phyloP scores from a whole-genome alignment of 2,329 filamentous ascomycete genomes.

The Neospermospora avenae region DNA sequence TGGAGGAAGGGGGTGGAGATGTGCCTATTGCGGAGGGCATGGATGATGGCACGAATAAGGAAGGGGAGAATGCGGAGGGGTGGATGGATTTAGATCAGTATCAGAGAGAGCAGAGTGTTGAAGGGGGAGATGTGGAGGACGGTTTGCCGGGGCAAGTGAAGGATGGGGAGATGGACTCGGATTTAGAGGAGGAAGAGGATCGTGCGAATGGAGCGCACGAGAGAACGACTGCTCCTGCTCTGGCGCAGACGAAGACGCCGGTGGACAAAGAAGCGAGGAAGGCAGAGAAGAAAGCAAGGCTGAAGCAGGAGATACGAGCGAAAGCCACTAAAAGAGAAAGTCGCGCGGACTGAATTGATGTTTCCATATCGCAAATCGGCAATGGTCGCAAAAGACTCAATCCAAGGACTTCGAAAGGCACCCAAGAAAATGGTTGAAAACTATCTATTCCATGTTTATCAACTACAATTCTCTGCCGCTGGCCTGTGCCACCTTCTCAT shows the following conservation, averaged over 20 bases:
- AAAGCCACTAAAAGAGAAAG: conserved; percentile 41
- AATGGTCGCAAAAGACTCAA: neutral
- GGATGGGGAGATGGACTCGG: conserved; percentile 42
- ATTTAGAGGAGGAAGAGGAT: conserved; percentile 37
- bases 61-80: conserved; percentile 31
- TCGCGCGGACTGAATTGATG: conserved; percentile 15
- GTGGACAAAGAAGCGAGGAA: conserved; percentile 38
- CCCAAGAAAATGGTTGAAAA: neutral
- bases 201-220: conserved; percentile 34
- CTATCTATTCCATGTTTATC: conserved; percentile 15
- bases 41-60: conserved; percentile 25
- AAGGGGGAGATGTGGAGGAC: conserved; percentile 28
- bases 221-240: conserved; percentile 35
- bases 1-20: conserved; percentile 30
- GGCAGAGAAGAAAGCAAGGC: conserved; percentile 41
- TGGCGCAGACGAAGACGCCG: conserved; percentile 31
- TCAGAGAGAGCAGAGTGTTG: conserved; percentile 34
- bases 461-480: conserved; percentile 71
- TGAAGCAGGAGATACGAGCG: conserved; percentile 58
- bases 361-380: no score
- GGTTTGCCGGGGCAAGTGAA: conserved; percentile 17
- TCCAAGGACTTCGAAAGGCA: conserved; percentile 3
- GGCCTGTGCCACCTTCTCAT: conserved; percentile 63
- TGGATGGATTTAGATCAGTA: conserved; percentile 39
- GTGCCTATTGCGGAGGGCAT: conserved; percentile 29